A percentile compares a stretch with the other conserved stretches of the same genome.
These are phyloP conservation scores for Astraeus odoratus DNA, from an alignment of 768 basidiomycete genomes.

Conservation along the genomic window DNA sequence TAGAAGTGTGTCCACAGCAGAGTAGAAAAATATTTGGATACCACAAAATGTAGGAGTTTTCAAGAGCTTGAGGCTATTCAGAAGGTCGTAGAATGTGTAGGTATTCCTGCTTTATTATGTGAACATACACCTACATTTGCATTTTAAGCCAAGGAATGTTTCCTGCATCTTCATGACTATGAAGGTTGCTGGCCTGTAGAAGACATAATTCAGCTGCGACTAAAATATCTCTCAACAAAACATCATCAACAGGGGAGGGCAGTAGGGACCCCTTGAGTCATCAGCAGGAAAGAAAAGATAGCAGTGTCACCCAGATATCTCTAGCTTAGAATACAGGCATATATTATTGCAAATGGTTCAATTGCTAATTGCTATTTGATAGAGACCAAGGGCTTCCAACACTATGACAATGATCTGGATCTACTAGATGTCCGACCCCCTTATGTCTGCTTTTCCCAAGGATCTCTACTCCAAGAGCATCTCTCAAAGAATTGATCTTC, in stretches of 20 bases:
- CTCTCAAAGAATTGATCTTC: too few species aligned
- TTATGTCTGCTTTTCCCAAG: too few species aligned
- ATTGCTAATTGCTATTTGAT: too few species aligned
- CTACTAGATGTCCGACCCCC: too few species aligned
- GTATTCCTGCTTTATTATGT: background rate
- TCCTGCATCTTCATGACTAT: background rate
- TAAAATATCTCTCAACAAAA: constrained; percentile 1
- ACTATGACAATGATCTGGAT: too few species aligned
- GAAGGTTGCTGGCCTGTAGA: background rate
- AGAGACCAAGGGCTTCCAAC: too few species aligned
- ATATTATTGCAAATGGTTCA: too few species aligned
- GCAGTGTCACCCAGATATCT: too few species aligned
- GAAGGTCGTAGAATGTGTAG: background rate
- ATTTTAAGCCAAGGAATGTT: background rate
- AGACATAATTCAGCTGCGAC: constrained; percentile 1
- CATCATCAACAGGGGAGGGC: background rate
- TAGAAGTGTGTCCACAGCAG: background rate
- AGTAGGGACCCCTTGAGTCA: too few species aligned
- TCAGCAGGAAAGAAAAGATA: too few species aligned
- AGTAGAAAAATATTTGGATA: constrained; percentile 2
- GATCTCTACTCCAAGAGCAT: too few species aligned
- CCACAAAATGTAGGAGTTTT: background rate
- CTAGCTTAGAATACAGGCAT: too few species aligned
- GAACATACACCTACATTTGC: background rate
- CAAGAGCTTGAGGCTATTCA: background rate